Percentiles rank a stretch among this genome's conserved stretches.
These are phyloP conservation scores for Parasarocladium wereldwijsianum DNA, from an alignment of 2,329 filamentous ascomycete species.

Conservation along the genomic window DNA sequence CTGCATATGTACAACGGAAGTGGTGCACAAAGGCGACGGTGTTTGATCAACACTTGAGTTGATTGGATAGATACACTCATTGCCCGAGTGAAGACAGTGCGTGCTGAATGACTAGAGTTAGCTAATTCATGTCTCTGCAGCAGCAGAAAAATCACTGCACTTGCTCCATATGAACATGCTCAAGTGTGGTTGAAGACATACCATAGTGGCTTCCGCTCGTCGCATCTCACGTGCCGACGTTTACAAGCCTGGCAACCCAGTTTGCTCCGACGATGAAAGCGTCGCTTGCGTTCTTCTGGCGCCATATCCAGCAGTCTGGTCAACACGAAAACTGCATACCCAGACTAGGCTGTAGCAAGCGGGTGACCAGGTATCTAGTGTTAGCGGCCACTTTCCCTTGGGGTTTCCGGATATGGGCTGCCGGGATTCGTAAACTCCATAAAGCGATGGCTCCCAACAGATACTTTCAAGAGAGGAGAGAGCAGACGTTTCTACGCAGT, in stretches of 20 bases:
- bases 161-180: background rate
- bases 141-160: background rate
- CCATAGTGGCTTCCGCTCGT: conserved; percentile 29
- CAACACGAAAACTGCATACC: conserved; percentile 12
- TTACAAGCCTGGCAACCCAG: conserved; percentile 22
- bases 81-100: conserved; percentile 28
- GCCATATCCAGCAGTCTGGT: conserved; percentile 14
- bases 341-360: too few relatives aligned
- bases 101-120: conserved; percentile 16
- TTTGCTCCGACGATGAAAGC: conserved; percentile 22
- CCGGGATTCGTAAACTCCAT: too few relatives aligned
- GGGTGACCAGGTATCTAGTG: too few relatives aligned
- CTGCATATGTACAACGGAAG: too few relatives aligned
- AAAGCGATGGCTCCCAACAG: too few relatives aligned
- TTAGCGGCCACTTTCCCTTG: too few relatives aligned
- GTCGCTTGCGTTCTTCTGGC: conserved; percentile 21
- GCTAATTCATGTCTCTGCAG: background rate
- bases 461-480: too few relatives aligned
- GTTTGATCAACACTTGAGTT: conserved; percentile 12
- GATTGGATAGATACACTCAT: conserved; percentile 24
- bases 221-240: conserved; percentile 28
- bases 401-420: too few relatives aligned
- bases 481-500: too few relatives aligned
- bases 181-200: conserved; percentile 14
- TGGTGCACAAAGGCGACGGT: too few relatives aligned